Base-by-base conservation (phyloP, 331 rosid species). In the Pyrus hybrid region DNA sequence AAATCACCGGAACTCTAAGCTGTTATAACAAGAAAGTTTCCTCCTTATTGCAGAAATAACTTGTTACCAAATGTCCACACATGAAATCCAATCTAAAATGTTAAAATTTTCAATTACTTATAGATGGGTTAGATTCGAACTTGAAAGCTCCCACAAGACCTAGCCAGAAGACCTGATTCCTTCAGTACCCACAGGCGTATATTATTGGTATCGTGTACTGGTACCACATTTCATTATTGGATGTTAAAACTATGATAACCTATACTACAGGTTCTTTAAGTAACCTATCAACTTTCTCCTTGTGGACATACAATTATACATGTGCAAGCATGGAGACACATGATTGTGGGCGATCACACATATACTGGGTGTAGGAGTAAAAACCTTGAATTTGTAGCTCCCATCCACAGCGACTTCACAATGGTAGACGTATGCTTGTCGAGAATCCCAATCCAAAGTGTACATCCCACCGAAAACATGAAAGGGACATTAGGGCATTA, bases 381-480 rank as follows among this genome's bases (percentile, higher is more conserved):
- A 76, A 70, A 93, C 98, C 98, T 93, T 91, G 80, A 93, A 87
- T 63, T 17, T 81, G 70, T 76, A 73, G 68, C 77, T 79, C 78
- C 96, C 97, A 69, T 86, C 81, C n/a, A 71, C 6, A 72, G 79
- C 69, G 61, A 93, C 91, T 70, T 87, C 29, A 79, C 98, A 89
- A 16, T 88, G 79, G 30, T 89, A 91, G 25, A 83, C 45, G 61
- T 74, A 84, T 5, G 97, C 67, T 80, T 62, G 81, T 68, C 80
- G 78, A 61, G 89, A 74, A 77, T 93, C 93, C 98, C 94, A 91
- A 12, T 87, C 90, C 76, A 37, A 67, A 54, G 61, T 67, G 97
- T 93, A 90, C 80, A 69, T 77, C 66, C 73, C 72, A 80, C 68
- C 68, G 28, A 64, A 57, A 77, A 56, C 20, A 72, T 35, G 49